Base-by-base conservation (phyloP, 306 rosid species). In the Vachellia pachyceras region DNA sequence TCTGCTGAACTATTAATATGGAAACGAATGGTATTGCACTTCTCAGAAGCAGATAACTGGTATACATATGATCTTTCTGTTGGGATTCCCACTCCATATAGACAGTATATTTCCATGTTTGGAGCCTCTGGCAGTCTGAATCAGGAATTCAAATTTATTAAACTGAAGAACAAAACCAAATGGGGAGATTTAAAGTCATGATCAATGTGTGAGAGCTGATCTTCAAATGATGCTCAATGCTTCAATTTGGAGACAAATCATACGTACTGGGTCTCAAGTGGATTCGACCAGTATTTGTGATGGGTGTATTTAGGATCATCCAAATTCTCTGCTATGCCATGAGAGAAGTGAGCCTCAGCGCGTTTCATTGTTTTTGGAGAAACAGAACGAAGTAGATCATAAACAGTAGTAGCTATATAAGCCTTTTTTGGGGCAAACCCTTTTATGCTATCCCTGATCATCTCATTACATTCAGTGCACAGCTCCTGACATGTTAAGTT, bases 281-380 rank as follows among this genome's bases (percentile, higher is more conserved):
- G 94, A 86, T 94, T 94, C 29, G 97, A 94, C 96, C 96, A 94
- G 87, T 88, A 92, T 83, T 84, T 94, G 88, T 89, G 72, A 87
- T 94, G 92, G 23, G 50, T 69, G 64, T 90, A 94, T 64, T 88
- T 87, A 33, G 93, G 89, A 82, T 94, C 90, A 20, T 92, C 93
- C 47, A 94, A 89, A 83, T 90, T 77, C 70, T 87, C 93, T 39
- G 98, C 94, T 74, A 92, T 89, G 42, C 93, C 96, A n/a, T 88
- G 90, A 81, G 93, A 94, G 91, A 92, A 94, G 77, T 89, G 98
- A 87, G 84, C 83, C 79, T 89, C 90, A 0, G 87, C 90, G 7
- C 90, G 91, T 82, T 85, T 87, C 93, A 89, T 89, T 91, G 86
- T 58, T 84, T 87, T 86, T 2, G 96, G 93, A 82, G 90, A 88